Evolutionary conservation across 2,329 filamentous ascomycete species (phyloP), one percentile per base, ranked within the genome.

Genomic region (Purpureocillium lavendulum): DNA sequence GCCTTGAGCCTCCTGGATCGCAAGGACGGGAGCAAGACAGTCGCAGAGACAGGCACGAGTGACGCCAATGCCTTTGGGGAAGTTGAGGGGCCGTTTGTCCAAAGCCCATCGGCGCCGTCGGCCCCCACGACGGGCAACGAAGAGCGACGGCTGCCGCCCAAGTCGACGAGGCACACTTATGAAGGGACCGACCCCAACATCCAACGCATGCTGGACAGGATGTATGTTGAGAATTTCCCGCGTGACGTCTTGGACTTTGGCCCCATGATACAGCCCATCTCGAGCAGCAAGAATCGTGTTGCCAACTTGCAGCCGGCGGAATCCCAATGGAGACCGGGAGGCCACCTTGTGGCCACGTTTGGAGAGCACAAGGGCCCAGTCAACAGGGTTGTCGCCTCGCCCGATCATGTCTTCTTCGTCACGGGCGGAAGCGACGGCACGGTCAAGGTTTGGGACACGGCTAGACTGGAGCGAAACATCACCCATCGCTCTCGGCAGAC

Each of bases 351-450:
- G 15, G 87, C 89, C 2, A 87, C 87, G 1, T 88, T 97, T 54
- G 80, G 85, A 1, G 92, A 98, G 57, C 92, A 98, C 56, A 80
- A 73, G 21, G 87, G 80, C 1, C 77, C 86, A 7, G 78, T 97
- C 47, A 95, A 84, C 53, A 79, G 89, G 9, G 77, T 97, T 10
- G 70, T 84, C 2, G 77, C 87, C 7, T 82, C 92, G 2, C 87
- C 90, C 1, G 92, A 98, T 55, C 90, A 98, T 57, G 68, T 82
- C 4, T 98, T 98, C 64, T 98, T 98, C 60, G 74, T 96, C 41
- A 97, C 92, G 1, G 90, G 82, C 7, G 90, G 89, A 9, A 87
- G 95, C 53, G 92, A 98, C 60, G 87, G 92, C 3, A 80, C 77
- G 7, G 86, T 96, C 41, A 94, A 87, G 55, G 75, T 98, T 5